phyloP scores from a whole-genome alignment of 2,329 filamentous ascomycete species.

The Xylaria sp. region DNA sequence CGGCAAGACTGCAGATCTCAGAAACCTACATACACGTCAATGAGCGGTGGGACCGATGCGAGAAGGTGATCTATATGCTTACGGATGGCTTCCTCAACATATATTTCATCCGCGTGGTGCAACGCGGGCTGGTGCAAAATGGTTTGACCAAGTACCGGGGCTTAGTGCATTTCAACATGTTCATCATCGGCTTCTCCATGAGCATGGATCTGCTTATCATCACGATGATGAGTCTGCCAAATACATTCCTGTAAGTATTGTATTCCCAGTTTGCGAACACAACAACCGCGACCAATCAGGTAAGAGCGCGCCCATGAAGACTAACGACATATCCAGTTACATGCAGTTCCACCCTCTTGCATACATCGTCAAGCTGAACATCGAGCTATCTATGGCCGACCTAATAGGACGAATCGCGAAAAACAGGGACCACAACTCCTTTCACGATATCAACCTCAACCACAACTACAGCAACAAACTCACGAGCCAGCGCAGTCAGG shows the following conservation, averaged over 20 bases:
- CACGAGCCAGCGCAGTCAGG: background rate
- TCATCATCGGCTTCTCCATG: conserved; percentile 57
- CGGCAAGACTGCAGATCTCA: conserved; percentile 58
- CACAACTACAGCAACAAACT: background rate
- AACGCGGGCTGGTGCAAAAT: conserved; percentile 57
- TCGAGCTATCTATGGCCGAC: conserved; percentile 65
- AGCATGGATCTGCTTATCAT: conserved; percentile 58
- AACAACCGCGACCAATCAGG: too few species aligned
- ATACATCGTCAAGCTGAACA: conserved; percentile 65
- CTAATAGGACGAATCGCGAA: conserved; percentile 57
- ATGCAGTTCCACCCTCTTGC: conserved; percentile 64
- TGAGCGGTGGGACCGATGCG: conserved; percentile 62
- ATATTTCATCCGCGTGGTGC: conserved; percentile 62
- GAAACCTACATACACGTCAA: conserved; percentile 58
- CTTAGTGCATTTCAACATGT: conserved; percentile 59
- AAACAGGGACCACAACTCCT: background rate
- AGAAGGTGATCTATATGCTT: conserved; percentile 62
- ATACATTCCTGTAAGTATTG: conserved; percentile 53
- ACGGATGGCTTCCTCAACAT: conserved; percentile 61
- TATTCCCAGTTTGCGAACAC: background rate
- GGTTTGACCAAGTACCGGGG: conserved; percentile 61
- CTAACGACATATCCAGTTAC: conserved; percentile 46
- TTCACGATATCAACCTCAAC: background rate
- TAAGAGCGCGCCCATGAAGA: background rate
- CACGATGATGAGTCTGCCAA: conserved; percentile 57